Base-by-base conservation (phyloP, 305 asterid genomes). In the Rubia peregrina region DNA sequence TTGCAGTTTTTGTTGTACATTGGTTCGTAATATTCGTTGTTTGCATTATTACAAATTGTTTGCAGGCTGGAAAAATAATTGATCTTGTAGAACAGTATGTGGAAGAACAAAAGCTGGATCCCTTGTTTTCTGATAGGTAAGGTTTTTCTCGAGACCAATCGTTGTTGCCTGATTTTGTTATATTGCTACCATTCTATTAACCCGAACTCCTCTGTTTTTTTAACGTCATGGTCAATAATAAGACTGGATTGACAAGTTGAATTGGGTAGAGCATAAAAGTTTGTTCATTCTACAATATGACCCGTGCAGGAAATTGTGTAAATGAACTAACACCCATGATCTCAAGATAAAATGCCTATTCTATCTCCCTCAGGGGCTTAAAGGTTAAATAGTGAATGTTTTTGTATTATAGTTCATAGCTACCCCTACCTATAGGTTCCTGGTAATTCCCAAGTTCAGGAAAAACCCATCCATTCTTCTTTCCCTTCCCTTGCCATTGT, bases 71-170 rank as follows among this genome's bases (percentile, higher is more conserved):
- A 71, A 41, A 51, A 5, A 49, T 80, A 68, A 95, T 91, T 61
- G 90, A 91, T 82, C 74, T 68, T 59, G 95, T 87, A 74, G 96
- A 89, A 75, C 95, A 83, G 82, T 88, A 89, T 67, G 90, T 89
- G 81, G 96, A 89, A 84, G 96, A 86, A 77, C 90, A 85, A 71
- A 77, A 73, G 73, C 77, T 91, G 76, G 95, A 89, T 74, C 92
- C 88, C 2, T 79, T 89, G 55, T 72, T 40, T 77, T 75, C 85
- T n/a, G 71, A 78, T 74, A 82, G 80, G 96, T 89, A 89, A 49
- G 86, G 19, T 68, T 65, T 76, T 61, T 24, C 71, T 48, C 12
- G 26, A 65, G 36, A n/a, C 48, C 62, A 66, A 59, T 70, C 19
- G 73, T 67, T 60, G 63, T 68, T 57, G 57, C 66, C 61, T 6